A percentile compares a stretch with the other conserved stretches of the same genome.
phyloP scores from a whole-genome alignment of 768 basidiomycete genomes.

The Scleroderma citrinum region DNA sequence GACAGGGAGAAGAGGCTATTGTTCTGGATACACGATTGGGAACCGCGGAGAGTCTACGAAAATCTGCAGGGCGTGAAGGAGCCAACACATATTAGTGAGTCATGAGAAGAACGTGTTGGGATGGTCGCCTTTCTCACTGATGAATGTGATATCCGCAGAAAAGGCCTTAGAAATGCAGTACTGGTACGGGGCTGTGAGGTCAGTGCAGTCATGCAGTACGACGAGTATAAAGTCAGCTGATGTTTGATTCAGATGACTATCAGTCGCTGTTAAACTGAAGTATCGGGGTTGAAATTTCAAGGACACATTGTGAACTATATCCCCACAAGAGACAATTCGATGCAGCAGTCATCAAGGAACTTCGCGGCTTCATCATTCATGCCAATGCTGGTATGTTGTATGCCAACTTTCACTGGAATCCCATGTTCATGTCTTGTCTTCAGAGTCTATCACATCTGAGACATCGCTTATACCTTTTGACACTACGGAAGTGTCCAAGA shows the following conservation, averaged over 20 bases:
- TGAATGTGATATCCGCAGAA: constrained; percentile 6
- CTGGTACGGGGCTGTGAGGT: constrained; percentile 12
- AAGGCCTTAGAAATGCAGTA: constrained; percentile 22
- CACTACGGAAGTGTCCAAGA: constrained; percentile 6
- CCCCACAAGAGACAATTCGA: constrained; percentile 4
- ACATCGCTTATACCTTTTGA: constrained; percentile 14
- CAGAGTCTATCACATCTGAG: constrained; percentile 14
- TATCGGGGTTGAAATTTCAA: constrained; percentile 1
- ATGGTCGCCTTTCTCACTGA: background rate
- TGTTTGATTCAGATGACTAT: too few species aligned
- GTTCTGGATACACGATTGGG: constrained; percentile 8
- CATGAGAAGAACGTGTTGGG: too few species aligned
- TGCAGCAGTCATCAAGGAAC: constrained; percentile 1
- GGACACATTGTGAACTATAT: constrained; percentile 21
- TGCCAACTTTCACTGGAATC: background rate
- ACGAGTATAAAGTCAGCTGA: too few species aligned
- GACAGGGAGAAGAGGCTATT: constrained; percentile 1
- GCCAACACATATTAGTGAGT: constrained; percentile 8
- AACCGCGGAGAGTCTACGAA: constrained; percentile 1
- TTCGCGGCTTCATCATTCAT: constrained; percentile 7
- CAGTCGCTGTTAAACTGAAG: too few species aligned
- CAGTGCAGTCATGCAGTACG: background rate
- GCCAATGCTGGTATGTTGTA: constrained; percentile 4
- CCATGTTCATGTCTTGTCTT: background rate
- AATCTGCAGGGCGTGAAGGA: constrained; percentile 8